Evolutionary conservation across 2,329 filamentous ascomycete genomes (phyloP).

Genomic region (Pyrenochaeta sp.): DNA sequence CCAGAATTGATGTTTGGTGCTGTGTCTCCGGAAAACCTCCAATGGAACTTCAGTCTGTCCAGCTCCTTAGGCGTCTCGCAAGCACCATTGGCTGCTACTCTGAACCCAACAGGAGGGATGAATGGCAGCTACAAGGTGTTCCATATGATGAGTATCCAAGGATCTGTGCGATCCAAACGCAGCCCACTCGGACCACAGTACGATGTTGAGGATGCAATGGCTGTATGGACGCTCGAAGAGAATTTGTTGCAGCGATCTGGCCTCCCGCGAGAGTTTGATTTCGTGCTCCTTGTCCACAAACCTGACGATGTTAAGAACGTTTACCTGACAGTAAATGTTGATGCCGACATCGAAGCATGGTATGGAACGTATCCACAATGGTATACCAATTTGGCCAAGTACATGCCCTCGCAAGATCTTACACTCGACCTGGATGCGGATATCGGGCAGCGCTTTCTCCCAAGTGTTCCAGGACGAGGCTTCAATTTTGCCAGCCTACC

Average conservation of each 20-base stretch:
- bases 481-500: conserved; percentile 57
- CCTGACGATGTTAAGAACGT: conserved; percentile 50
- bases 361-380: conserved; percentile 52
- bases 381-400: conserved; percentile 48
- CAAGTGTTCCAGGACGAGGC: conserved; percentile 41
- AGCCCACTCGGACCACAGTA: conserved; percentile 45
- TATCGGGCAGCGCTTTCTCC: conserved; percentile 55
- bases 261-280: conserved; percentile 60
- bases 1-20: conserved; percentile 59
- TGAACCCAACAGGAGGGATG: conserved; percentile 52
- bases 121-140: conserved; percentile 54
- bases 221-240: conserved; percentile 61
- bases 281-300: conserved; percentile 59
- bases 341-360: conserved; percentile 52
- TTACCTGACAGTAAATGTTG: conserved; percentile 52
- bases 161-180: conserved; percentile 53
- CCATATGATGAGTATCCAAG: conserved; percentile 60
- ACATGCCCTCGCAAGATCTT: conserved; percentile 48
- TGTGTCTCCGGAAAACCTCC: conserved; percentile 56
- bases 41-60: conserved; percentile 58
- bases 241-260: conserved; percentile 58
- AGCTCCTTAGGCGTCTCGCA: conserved; percentile 57
- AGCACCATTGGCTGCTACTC: conserved; percentile 50
- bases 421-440: conserved; percentile 51
- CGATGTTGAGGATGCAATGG: conserved; percentile 54